Conservation (phyloP, 106 monocot species). For the Dendrobium catenatum region DNA sequence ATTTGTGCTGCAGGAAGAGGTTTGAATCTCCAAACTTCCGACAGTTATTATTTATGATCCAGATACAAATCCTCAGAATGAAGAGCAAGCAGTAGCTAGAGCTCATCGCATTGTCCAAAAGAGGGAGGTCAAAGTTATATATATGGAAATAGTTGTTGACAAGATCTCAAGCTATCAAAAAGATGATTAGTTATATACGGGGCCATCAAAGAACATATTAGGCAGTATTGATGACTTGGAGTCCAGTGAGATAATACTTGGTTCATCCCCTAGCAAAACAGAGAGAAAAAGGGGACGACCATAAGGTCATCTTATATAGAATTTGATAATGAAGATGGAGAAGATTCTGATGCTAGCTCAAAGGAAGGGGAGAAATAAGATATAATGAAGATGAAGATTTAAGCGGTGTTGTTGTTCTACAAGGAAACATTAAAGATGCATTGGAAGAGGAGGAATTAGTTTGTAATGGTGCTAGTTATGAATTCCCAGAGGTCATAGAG, state of each 20-base stretch:
- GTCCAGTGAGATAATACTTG: slow-evolving; percentile 17
- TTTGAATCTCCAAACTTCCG: slow-evolving; percentile 92
- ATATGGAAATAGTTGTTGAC: slow-evolving; percentile 95
- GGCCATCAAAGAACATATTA: slow-evolving; percentile 64
- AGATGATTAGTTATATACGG: slow-evolving; percentile 87
- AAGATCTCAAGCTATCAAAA: slow-evolving; percentile 88
- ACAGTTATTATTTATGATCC: slow-evolving; percentile 98
- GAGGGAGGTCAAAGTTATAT: slow-evolving; percentile 95
- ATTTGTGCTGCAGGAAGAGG: slow-evolving; percentile 98
- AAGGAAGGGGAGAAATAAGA: slow-evolving; percentile 47
- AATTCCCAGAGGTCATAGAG: slow-evolving; percentile 26
- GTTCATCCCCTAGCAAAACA: slow-evolving; percentile 26
- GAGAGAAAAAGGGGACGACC: slow-evolving; percentile 54
- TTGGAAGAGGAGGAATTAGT: slow-evolving; percentile 39
- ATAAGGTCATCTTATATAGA: slow-evolving; percentile 47
- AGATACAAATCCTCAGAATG: slow-evolving; percentile 97
- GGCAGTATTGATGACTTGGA: slow-evolving; percentile 30
- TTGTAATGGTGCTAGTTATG: slow-evolving; percentile 43
- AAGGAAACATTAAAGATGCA: slow-evolving; percentile 33
- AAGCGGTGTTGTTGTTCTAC: slow-evolving; percentile 29
- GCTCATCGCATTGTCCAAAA: slow-evolving; percentile 94
- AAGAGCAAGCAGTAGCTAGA: slow-evolving; percentile 95
- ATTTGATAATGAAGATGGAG: slow-evolving; percentile 64
- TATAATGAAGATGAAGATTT: slow-evolving; percentile 63
- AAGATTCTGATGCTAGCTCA: slow-evolving; percentile 63